Evolutionary conservation across 2,329 filamentous ascomycete species (phyloP), one percentile per base, ranked within the genome.

Genomic region (Fusarium staphyleae): DNA sequence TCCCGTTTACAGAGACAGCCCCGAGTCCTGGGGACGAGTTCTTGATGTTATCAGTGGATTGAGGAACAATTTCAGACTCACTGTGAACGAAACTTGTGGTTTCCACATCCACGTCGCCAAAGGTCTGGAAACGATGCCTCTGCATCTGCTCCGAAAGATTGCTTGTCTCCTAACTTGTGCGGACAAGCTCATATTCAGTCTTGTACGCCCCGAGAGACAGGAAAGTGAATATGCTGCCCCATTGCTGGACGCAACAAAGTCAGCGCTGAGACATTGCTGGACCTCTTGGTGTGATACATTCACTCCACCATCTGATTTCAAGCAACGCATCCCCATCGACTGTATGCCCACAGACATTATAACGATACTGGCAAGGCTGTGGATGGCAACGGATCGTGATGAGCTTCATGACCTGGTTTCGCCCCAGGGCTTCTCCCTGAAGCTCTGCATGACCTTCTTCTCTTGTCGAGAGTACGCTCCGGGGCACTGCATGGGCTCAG

Each of bases 21-120:
- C 54, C 2, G 32, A 52, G 13, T 41, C 43, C 7, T 65, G 62
- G 62, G 60, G 60, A 32, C 15, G 41, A 6, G 45, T 62, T 3
- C 48, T 65, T 8, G 24, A 62, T 28, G 41, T 62, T 12, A 18
- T 66, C 11, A 37, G 33, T 12, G 42, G 57, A 11, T n/a, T 66
- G 5, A 40, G 57, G 34, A 45, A 32, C n/a, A 53, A 50, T 3
- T 30, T 60, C 11, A 59, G 63, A 18, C 26, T 62, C 12, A 18
- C 37, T 10, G 34, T 44, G 4, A 15, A 48, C 12, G 14, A 9
- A 10, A 22, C 11, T 4, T 66, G 57, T 18, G 60, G 62, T 5
- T 47, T 64, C 11, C 54, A 66, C 11, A 48, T 66, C 16, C 61
- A 52, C 32, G 48, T 66, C 4, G 43, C 47, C 16, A 66, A 63